Evolutionary conservation across 768 basidiomycete genomes (phyloP), one percentile per base, ranked within the genome.

Genomic region (Lactarius indigo): DNA sequence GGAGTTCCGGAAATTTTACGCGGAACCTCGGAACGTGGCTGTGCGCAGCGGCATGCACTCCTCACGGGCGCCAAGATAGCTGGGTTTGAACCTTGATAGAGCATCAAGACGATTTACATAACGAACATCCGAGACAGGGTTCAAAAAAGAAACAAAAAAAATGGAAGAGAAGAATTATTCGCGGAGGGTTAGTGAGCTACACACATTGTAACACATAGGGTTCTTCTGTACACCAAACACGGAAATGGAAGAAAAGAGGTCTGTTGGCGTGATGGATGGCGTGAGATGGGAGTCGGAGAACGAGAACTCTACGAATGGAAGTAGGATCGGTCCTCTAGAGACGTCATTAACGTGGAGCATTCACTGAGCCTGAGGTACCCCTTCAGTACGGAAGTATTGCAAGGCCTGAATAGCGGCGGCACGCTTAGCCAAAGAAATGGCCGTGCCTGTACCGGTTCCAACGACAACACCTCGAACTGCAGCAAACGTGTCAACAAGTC

Each of bases 11-110:
- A 64, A 59, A 23, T 35, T n/a, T 7, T 30, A 7, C n/a, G 41
- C 63, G 63, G 63, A 57, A 31, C 17, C 5, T 56, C 18, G 0
- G 9, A 17, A 31, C 10, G 55, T 18, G 28, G 55, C 55, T 20
- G 55, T 33, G 30, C 13, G 31, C 55, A 31, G 20, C 30, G 30
- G 30, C 55, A 31, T 30, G 28, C 18, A 30, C 17, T 4, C 18
- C 5, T 37, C 47, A 4, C 23, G 58, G 39, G 64, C 64, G 64
- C 37, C 39, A 59, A 59, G 58, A 59, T 35, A n/a, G 17, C 58
- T 59, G 58, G 18, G 58, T 18, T 31, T 10, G 28, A 59, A 15
- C 18, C n/a, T 50, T 31, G 30, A 31, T 52, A 52, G 12, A n/a
- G 3, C 10, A 17, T 31, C 30, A 54, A 2, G 26, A 52, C 52